Base-by-base conservation (phyloP, 768 basidiomycete species). In the Russula olivacea region DNA sequence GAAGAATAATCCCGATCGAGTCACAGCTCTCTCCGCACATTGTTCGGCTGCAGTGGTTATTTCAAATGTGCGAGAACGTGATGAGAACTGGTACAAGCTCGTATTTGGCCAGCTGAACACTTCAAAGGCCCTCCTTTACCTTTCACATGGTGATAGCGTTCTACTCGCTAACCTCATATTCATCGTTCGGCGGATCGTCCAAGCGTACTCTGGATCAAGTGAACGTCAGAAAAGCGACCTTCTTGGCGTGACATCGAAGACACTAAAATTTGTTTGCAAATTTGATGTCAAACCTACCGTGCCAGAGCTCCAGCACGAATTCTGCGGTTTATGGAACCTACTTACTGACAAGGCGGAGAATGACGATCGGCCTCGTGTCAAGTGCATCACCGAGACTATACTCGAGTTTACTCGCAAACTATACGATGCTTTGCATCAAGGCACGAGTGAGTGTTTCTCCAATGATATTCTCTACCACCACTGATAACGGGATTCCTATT, bases 271-370 rank as follows among this genome's bases (percentile, higher is more conserved):
- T 1, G 38, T 52, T 12, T 43, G 49, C 21, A 25, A 45, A 12
- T 34, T 45, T 6, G 55, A 52, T 10, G 9, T 19, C 30, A 40
- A 25, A 4, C 10, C 2, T 19, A 32, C 50, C 11, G 1, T 51
- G 9, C 55, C 61, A 19, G 48, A 19, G 15, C 47, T 55, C 21
- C 47, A 36, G 30, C n/a, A 61, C 11, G 54, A 56, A 11, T 61
- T 61, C 28, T 61, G 55, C 11, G 11, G 19, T 40, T 38, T 61
- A 11, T 61, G 61, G 61, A 61, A 61, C 30, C 54, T 32, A 25
- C 25, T 54, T 7, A 50, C 54, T 8, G 14, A 54, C n/a, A 10
- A 8, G 3, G 57, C 52, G 19, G 34, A 40, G n/a, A n/a, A 36
- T 17, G 36, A 47, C 34, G 3, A 34, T 1, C 6, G 21, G 28